phyloP scores from a whole-genome alignment of 2,329 filamentous ascomycete genomes.

The Microascus cirrosus region DNA sequence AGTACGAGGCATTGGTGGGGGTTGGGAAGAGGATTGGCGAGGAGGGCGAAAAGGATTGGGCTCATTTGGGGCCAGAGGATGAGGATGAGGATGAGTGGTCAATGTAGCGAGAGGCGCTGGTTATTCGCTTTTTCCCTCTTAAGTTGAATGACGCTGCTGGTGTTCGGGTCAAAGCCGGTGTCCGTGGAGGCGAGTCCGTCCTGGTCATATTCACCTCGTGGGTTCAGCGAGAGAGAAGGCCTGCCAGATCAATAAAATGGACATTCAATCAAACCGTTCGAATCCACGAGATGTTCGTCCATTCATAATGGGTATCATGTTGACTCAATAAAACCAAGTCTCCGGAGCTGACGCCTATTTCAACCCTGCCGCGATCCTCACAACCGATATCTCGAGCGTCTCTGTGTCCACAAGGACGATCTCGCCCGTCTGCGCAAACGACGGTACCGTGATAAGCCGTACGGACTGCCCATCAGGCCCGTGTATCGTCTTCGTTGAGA shows the following conservation, averaged over 20 bases:
- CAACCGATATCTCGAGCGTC: conserved; percentile 64
- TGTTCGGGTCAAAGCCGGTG: background rate
- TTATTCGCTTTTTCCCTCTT: too few relatives aligned
- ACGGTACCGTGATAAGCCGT: conserved; percentile 71
- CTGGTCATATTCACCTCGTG: background rate
- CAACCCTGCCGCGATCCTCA: conserved; percentile 39
- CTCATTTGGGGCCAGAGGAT: too few relatives aligned
- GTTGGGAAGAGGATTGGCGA: background rate
- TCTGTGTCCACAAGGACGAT: conserved; percentile 78
- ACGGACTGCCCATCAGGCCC: conserved; percentile 59
- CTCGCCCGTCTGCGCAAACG: conserved; percentile 67
- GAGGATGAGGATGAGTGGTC: background rate
- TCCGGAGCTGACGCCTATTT: background rate
- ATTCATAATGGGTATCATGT: background rate
- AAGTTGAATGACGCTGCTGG: too few relatives aligned
- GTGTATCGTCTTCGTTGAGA: conserved; percentile 60
- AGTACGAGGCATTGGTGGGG: conserved; percentile 7
- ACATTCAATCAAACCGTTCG: background rate
- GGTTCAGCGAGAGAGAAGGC: background rate
- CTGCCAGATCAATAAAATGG: background rate
- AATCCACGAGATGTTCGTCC: background rate
- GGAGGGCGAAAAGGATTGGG: background rate
- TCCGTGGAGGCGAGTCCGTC: background rate
- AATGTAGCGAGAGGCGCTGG: background rate
- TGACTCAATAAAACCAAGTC: background rate